phyloP scores from a whole-genome alignment of 805 yeast species.

The Zygoascus tannicola region DNA sequence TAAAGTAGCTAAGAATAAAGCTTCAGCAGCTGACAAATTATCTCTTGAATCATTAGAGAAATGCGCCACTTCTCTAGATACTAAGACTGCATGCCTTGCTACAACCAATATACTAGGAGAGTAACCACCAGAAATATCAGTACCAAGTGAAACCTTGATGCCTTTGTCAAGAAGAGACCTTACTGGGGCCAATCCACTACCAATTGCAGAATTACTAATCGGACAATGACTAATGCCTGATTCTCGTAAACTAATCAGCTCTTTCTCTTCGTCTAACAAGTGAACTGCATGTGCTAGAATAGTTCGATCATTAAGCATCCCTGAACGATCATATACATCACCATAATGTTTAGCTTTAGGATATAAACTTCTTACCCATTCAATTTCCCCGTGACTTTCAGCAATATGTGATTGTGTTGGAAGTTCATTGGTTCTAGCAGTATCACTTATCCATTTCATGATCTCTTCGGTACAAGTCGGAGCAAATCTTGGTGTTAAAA shows the following conservation, averaged over 20 bases:
- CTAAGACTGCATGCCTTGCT: conserved; percentile 62
- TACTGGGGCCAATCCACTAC: conserved; percentile 85
- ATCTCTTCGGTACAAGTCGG: conserved; percentile 68
- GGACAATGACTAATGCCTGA: conserved; percentile 92
- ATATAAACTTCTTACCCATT: conserved; percentile 60
- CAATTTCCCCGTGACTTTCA: conserved; percentile 69
- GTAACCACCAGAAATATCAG: conserved; percentile 73
- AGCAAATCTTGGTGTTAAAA: conserved; percentile 89
- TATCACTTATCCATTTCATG: conserved; percentile 52
- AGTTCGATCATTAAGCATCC: conserved; percentile 54
- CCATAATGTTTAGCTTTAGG: conserved; percentile 66
- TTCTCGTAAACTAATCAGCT: conserved; percentile 41
- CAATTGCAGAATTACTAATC: conserved; percentile 74
- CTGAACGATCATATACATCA: conserved; percentile 60
- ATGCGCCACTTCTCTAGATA: conserved; percentile 64
- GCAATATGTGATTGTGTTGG: conserved; percentile 88
- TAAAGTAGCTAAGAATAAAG: conserved; percentile 68
- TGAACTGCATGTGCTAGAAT: conserved; percentile 88
- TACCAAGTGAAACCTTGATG: conserved; percentile 72
- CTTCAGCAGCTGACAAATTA: conserved; percentile 59
- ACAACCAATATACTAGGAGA: conserved; percentile 54
- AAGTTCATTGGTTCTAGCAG: conserved; percentile 38
- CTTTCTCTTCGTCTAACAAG: conserved; percentile 53
- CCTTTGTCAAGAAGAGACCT: conserved; percentile 54
- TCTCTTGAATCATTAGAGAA: conserved; percentile 35